These are phyloP conservation scores for Candida awuae DNA, from an alignment of 805 yeast genomes.

Conservation along the genomic window DNA sequence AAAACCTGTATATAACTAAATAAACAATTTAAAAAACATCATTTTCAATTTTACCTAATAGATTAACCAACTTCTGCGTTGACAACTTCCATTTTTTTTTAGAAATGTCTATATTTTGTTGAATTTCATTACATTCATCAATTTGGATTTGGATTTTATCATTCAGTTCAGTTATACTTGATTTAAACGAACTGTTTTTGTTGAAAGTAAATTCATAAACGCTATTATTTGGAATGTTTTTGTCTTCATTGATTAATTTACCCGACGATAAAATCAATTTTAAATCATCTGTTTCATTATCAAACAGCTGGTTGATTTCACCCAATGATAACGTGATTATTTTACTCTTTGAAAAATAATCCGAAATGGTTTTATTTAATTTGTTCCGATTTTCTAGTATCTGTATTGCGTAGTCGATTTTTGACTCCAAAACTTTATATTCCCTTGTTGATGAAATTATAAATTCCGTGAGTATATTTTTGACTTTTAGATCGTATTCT, in stretches of 20 bases:
- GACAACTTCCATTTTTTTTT: constrained; percentile 22
- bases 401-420: constrained; percentile 19
- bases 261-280: constrained; percentile 20
- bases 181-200: constrained; percentile 15
- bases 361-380: constrained; percentile 20
- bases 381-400: constrained; percentile 19
- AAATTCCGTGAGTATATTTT: constrained; percentile 14
- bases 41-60: constrained; percentile 3
- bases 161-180: constrained; percentile 17
- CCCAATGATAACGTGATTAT: constrained; percentile 16
- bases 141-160: constrained; percentile 19
- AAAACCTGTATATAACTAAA: neutral
- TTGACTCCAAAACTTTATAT: constrained; percentile 15
- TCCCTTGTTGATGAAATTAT: constrained; percentile 19
- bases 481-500: constrained; percentile 16
- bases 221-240: constrained; percentile 11
- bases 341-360: constrained; percentile 18
- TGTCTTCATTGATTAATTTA: constrained; percentile 12
- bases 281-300: constrained; percentile 19
- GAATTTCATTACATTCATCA: constrained; percentile 20
- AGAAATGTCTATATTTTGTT: constrained; percentile 14
- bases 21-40: constrained; percentile 3
- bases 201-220: constrained; percentile 21
- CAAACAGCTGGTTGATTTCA: constrained; percentile 24
- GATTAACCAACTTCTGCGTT: constrained; percentile 11